These are phyloP conservation scores for maize (Zea mays) DNA, from an alignment of 176 grass and related monocot genomes.

Conservation along the genomic window DNA sequence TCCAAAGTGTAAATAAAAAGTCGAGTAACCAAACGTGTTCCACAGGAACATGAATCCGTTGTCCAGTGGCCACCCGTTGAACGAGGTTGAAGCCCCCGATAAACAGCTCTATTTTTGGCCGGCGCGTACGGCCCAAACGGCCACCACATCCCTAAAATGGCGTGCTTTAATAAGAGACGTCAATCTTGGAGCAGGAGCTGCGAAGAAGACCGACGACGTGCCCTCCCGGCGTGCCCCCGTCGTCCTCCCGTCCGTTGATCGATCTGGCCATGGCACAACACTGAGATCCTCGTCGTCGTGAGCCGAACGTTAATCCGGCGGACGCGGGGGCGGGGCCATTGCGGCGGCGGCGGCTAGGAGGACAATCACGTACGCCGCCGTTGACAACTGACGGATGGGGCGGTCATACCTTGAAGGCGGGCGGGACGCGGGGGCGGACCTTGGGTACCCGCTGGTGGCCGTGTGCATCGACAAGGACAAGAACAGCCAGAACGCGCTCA, in stretches of 20 bases:
- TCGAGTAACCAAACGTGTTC: neutral
- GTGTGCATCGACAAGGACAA: conserved; percentile 89
- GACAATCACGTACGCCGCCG: neutral
- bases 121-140: neutral
- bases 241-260: neutral
- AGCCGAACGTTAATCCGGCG: neutral
- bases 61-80: conserved; percentile 18
- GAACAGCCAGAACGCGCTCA: conserved; percentile 73
- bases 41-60: neutral
- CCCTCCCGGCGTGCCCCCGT: neutral
- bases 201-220: neutral
- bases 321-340: neutral
- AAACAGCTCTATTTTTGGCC: neutral
- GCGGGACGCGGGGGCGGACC: neutral
- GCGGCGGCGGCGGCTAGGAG: neutral
- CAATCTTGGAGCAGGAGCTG: neutral
- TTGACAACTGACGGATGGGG: conserved; percentile 38
- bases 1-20: no score
- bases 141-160: conserved; percentile 23
- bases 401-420: conserved; percentile 35
- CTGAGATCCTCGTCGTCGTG: neutral
- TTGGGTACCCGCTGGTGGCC: conserved; percentile 54
- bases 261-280: conserved; percentile 26
- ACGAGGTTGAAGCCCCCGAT: neutral
- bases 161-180: conserved; percentile 34